These are phyloP conservation scores for Apiospora saccharicola DNA, from an alignment of 2,329 filamentous ascomycete species.

Conservation along the genomic window DNA sequence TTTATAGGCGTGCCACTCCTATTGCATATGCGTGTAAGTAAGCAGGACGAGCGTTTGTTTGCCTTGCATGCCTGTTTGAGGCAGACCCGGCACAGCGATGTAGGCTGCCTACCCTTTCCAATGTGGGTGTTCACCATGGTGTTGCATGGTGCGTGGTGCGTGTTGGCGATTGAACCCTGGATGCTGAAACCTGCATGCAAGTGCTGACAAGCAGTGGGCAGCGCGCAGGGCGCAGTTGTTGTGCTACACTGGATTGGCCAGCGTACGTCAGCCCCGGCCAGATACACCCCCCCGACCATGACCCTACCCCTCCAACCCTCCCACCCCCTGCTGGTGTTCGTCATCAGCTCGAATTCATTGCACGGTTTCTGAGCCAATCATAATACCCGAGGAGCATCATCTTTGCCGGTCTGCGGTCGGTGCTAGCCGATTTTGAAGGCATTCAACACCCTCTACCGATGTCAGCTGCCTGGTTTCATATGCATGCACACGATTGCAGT, in stretches of 20 bases:
- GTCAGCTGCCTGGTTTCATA: neutral
- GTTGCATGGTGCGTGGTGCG: neutral
- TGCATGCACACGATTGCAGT: neutral
- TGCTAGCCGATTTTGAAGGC: neutral
- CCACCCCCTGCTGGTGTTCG: neutral
- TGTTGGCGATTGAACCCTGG: neutral
- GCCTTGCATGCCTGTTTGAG: neutral
- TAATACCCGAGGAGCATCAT: neutral
- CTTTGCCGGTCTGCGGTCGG: neutral
- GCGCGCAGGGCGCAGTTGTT: neutral
- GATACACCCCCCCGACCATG: neutral
- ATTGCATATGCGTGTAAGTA: neutral
- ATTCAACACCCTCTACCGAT: neutral
- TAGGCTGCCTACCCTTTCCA: neutral
- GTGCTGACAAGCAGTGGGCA: neutral
- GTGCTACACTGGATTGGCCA: neutral
- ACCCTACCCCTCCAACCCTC: neutral
- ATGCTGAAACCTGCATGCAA: neutral
- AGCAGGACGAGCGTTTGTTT: neutral
- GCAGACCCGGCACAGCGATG: neutral
- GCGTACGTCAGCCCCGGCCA: neutral
- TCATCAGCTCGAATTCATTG: neutral
- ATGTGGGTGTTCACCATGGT: neutral
- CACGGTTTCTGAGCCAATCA: neutral
- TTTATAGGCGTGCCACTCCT: neutral